Evolutionary conservation across 495 filamentous ascomycete species (phyloP).

Genomic region (Penicillium lagena): DNA sequence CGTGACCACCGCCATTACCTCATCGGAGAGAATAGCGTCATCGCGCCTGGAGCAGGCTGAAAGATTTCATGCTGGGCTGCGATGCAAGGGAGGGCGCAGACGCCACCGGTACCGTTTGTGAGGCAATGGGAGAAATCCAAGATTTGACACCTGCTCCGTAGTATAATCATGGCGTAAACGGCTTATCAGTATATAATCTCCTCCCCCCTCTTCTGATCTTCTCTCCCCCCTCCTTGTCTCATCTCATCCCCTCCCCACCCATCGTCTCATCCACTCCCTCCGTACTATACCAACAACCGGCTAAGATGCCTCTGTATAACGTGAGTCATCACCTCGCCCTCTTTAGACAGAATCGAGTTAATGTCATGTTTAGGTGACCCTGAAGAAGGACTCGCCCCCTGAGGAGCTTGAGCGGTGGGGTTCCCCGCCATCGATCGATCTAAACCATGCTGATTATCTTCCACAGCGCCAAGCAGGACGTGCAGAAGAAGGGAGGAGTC

Average conservation of each 20-base stretch:
- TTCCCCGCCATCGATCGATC: background rate
- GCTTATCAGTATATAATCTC: constrained; percentile 18
- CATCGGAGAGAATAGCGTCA: no score
- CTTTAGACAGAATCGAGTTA: no score
- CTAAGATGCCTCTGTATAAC: constrained; percentile 66
- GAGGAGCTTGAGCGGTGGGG: constrained; percentile 60
- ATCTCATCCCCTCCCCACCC: no score
- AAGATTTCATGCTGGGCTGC: no score
- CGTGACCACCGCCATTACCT: no score
- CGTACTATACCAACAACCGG: background rate
- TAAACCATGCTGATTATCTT: constrained; percentile 2
- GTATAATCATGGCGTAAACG: no score
- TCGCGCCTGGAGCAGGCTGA: no score
- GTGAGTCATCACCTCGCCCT: constrained; percentile 34
- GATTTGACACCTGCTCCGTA: background rate
- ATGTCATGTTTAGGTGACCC: constrained; percentile 56
- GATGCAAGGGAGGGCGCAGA: no score
- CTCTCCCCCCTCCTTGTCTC: background rate
- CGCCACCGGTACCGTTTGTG: no score
- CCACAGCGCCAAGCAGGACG: constrained; percentile 65
- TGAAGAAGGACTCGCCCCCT: constrained; percentile 56
- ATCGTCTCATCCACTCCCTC: background rate
- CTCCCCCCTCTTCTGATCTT: constrained; percentile 4
- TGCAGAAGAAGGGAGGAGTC: constrained; percentile 63
- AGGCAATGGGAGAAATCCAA: background rate